Evolutionary conservation across 805 yeast species (phyloP).

Genomic region (Wickerhamomyces silvicola): DNA sequence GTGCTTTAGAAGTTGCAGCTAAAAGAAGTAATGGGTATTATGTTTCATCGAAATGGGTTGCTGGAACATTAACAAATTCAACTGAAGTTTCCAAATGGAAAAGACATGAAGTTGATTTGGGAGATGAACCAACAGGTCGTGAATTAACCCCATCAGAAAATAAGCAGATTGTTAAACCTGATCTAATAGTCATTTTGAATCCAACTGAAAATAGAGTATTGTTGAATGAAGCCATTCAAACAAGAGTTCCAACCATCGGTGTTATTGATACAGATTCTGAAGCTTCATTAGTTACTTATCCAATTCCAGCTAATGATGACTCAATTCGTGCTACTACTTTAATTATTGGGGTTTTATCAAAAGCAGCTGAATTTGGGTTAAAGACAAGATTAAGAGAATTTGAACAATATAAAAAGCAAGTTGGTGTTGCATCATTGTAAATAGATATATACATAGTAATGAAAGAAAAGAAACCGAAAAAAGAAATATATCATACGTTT

Average conservation of each 20-base stretch:
- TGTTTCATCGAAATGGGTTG: conserved; percentile 84
- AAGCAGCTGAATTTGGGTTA: conserved; percentile 79
- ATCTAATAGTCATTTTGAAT: conserved; percentile 77
- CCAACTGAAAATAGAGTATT: conserved; percentile 83
- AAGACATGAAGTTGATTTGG: conserved; percentile 71
- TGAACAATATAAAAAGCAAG: conserved; percentile 2
- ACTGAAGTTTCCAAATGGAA: conserved; percentile 58
- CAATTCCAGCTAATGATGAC: conserved; percentile 96
- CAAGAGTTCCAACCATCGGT: conserved; percentile 89
- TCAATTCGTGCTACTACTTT: conserved; percentile 75
- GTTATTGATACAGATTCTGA: conserved; percentile 91
- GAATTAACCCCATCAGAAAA: conserved; percentile 43
- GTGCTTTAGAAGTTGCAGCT: conserved; percentile 76
- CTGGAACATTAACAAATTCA: conserved; percentile 89
- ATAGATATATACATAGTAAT: not conserved
- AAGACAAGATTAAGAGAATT: conserved; percentile 21
- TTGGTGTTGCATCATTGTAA: not conserved
- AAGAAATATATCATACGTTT: too few species aligned
- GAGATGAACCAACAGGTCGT: conserved; percentile 59
- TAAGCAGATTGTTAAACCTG: conserved; percentile 71
- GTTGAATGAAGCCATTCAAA: conserved; percentile 71
- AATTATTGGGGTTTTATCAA: conserved; percentile 75
- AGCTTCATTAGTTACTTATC: conserved; percentile 83
- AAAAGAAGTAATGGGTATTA: conserved; percentile 70
- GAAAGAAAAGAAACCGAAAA: too few species aligned